Percentiles rank a stretch among this genome's conserved stretches.
These are phyloP conservation scores for Scortechinia acanthostroma DNA, from an alignment of 2,329 filamentous ascomycete genomes.

Conservation along the genomic window DNA sequence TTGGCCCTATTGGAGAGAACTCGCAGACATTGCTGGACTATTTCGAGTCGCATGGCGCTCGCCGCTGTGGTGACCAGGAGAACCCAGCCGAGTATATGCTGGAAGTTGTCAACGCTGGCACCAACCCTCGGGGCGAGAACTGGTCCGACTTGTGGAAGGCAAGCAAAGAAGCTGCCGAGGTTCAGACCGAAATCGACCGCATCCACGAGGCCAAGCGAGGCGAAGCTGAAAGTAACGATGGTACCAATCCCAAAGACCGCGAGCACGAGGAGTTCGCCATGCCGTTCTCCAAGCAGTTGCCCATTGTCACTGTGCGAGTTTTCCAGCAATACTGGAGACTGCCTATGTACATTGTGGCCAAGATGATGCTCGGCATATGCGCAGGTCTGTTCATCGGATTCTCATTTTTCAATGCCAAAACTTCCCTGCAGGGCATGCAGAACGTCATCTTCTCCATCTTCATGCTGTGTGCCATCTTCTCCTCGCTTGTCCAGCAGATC, in stretches of 20 bases:
- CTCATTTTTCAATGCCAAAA: slow-evolving; percentile 43
- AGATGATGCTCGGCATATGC: slow-evolving; percentile 14
- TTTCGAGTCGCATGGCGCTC: slow-evolving; percentile 48
- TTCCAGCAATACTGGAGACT: slow-evolving; percentile 32
- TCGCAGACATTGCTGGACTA: slow-evolving; percentile 36
- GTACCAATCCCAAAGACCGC: slow-evolving; percentile 34
- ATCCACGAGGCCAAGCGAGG: slow-evolving; percentile 42
- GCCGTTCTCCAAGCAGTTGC: slow-evolving; percentile 22
- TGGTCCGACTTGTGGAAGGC: slow-evolving; percentile 54
- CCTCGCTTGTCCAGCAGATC: slow-evolving; percentile 44
- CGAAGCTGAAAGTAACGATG: slow-evolving; percentile 8
- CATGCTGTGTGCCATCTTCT: slow-evolving; percentile 47
- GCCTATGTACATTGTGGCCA: slow-evolving; percentile 10
- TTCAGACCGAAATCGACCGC: slow-evolving; percentile 47
- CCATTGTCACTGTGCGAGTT: slow-evolving; percentile 25
- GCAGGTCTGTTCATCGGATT: slow-evolving; percentile 50
- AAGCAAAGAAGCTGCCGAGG: slow-evolving; percentile 37
- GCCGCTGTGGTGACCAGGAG: slow-evolving; percentile 37
- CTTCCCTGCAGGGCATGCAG: slow-evolving; percentile 46
- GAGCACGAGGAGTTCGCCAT: slow-evolving; percentile 34
- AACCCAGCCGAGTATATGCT: slow-evolving; percentile 62
- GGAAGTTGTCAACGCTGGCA: slow-evolving; percentile 7
- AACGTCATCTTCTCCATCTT: slow-evolving; percentile 54
- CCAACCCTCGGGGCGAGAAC: slow-evolving; percentile 19
- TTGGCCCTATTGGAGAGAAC: slow-evolving; percentile 39